Base-by-base conservation (phyloP, 805 yeast species). In the Yarrowia osloensis region DNA sequence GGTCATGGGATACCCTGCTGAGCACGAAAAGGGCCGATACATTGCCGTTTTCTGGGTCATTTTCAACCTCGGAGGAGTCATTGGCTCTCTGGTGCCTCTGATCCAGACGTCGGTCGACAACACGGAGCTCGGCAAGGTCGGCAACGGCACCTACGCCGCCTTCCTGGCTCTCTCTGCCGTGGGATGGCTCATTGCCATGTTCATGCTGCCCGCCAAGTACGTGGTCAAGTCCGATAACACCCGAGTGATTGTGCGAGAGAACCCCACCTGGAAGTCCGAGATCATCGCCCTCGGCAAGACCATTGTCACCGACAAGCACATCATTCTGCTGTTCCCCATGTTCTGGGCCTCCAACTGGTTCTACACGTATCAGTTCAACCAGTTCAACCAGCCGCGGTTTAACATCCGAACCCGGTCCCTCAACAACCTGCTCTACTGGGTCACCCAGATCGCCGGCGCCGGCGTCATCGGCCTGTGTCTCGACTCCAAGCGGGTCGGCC, bases 271-370 rank as follows among this genome's bases (percentile, higher is more conserved):
- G 79, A 76, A 77, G 70, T 74, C 78, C 24, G 88, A 85, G 71
- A 65, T 85, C 50, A 68, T 70, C 17, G 84, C 79, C 52, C 77
- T 85, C 71, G 74, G 73, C 69, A 71, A 72, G 49, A 74, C 80
- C 59, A 77, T 83, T 69, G 73, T 71, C 66, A 70, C 69, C 26
- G 82, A 82, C 71, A 84, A 84, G 57, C 78, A 76, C 73, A 82
- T 86, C 63, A 72, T 81, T 57, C 74, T 82, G 28, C 71, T 85
- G 74, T 82, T 86, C 80, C 61, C 89, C 89, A 81, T 85, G 84
- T 86, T 86, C 74, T 82, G 84, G 70, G 81, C 87, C 31, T 84
- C 89, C 40, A 86, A 86, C 78, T 86, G 86, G 86, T 86, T 85
- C 78, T 85, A 85, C 79, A 84, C 88, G 54, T 86, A 86, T 75